These are phyloP conservation scores for Exophiala sp. DNA, from an alignment of 2,329 filamentous ascomycete species.

Conservation along the genomic window DNA sequence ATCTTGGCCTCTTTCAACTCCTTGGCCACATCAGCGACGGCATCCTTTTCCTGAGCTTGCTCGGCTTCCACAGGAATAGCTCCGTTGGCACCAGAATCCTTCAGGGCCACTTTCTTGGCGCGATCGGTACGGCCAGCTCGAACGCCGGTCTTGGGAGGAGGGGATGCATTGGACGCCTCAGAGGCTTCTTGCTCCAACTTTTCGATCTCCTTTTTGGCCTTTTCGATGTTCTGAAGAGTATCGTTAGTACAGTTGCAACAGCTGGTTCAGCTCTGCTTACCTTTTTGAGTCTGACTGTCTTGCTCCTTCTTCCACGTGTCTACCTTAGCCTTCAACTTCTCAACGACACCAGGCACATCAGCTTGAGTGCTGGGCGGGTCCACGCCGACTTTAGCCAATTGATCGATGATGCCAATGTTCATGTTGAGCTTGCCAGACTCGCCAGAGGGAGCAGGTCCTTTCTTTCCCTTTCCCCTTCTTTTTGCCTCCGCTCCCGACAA, in stretches of 20 bases:
- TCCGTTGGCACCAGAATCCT: conserved; percentile 50
- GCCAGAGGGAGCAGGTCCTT: conserved; percentile 45
- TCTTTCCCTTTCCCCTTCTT: conserved; percentile 52
- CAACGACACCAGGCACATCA: conserved; percentile 70
- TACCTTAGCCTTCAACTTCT: conserved; percentile 91
- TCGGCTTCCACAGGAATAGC: conserved; percentile 48
- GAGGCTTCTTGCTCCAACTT: conserved; percentile 68
- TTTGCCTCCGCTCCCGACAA: conserved; percentile 63
- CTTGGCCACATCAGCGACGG: conserved; percentile 52
- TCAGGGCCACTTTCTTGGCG: conserved; percentile 49
- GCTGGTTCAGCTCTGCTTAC: conserved; percentile 49
- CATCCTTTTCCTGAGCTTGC: conserved; percentile 53
- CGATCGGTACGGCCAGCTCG: conserved; percentile 42
- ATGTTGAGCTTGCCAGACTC: conserved; percentile 64
- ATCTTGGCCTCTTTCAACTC: conserved; percentile 57
- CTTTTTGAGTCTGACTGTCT: conserved; percentile 77
- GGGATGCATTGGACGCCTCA: conserved; percentile 47
- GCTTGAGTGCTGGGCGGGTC: conserved; percentile 80
- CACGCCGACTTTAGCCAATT: conserved; percentile 75
- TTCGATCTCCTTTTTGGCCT: conserved; percentile 93
- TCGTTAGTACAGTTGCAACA: conserved; percentile 25
- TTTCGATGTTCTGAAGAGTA: conserved; percentile 75
- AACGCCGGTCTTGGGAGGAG: conserved; percentile 32
- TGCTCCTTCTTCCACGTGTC: conserved; percentile 88
- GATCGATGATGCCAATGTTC: conserved; percentile 85